phyloP scores from a whole-genome alignment of 2,329 filamentous ascomycete genomes.

The Claviceps maximensis region DNA sequence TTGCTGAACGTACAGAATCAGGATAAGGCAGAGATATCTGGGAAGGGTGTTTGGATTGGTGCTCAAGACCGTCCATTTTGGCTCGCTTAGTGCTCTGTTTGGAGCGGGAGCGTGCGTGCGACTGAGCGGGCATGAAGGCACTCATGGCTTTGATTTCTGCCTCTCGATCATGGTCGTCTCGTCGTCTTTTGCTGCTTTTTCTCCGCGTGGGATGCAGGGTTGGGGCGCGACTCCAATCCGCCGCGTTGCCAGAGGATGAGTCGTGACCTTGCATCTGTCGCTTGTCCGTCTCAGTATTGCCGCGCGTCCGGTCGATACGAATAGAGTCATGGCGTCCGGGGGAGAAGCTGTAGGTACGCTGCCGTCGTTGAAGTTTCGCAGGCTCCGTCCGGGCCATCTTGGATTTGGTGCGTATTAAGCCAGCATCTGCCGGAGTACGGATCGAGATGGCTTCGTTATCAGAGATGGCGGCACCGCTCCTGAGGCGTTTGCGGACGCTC shows the following conservation, averaged over 20 bases:
- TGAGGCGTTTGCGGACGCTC: conserved; percentile 49
- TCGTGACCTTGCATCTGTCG: conserved; percentile 8
- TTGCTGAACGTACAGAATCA: conserved; percentile 62
- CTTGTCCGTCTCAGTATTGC: neutral
- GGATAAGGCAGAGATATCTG: conserved; percentile 63
- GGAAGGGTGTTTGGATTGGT: conserved; percentile 50
- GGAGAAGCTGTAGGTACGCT: conserved; percentile 48
- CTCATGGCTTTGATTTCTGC: conserved; percentile 82
- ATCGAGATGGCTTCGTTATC: conserved; percentile 33
- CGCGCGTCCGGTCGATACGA: conserved; percentile 20
- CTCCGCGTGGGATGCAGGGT: conserved; percentile 50
- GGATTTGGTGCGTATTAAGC: conserved; percentile 12
- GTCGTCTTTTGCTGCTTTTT: conserved; percentile 65
- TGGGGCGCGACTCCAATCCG: conserved; percentile 21
- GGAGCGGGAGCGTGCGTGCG: conserved; percentile 47
- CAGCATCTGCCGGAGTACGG: conserved; percentile 23
- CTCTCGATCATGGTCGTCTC: conserved; percentile 64
- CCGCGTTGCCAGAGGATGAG: conserved; percentile 1
- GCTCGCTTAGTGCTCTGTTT: conserved; percentile 54
- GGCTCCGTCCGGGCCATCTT: conserved; percentile 31
- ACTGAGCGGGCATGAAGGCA: conserved; percentile 51
- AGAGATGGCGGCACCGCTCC: conserved; percentile 39
- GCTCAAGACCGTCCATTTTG: conserved; percentile 36
- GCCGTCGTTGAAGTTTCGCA: conserved; percentile 34
- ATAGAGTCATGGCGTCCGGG: conserved; percentile 44